phyloP scores from a whole-genome alignment of 495 filamentous ascomycete genomes.

The Penicillium robsamsonii region DNA sequence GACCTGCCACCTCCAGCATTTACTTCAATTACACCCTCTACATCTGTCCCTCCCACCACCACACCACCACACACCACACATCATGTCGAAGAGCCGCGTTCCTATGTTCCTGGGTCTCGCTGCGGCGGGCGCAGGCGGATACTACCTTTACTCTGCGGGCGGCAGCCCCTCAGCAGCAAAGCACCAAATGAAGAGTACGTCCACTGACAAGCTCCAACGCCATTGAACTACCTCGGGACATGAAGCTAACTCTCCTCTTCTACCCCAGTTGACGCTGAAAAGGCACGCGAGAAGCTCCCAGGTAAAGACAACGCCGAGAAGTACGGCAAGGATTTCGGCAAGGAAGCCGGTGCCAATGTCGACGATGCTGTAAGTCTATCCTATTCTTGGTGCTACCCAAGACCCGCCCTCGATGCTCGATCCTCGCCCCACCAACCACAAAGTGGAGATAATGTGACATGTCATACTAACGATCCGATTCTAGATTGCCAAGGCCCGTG shows the following conservation, averaged over 20 bases:
- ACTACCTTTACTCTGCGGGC: constrained; percentile 89
- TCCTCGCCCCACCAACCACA: constrained; percentile 3
- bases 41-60: constrained; percentile 3
- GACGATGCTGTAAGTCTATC: constrained; percentile 52
- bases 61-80: constrained; percentile 14
- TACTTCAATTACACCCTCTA: background rate
- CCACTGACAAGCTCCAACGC: background rate
- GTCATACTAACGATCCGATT: background rate
- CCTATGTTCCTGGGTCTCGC: constrained; percentile 59
- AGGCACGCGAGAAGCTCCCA: constrained; percentile 62
- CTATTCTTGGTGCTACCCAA: background rate
- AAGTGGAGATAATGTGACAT: constrained; percentile 9
- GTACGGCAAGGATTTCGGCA: constrained; percentile 47
- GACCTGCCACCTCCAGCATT: background rate
- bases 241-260: constrained; percentile 10
- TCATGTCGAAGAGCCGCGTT: constrained; percentile 51
- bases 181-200: constrained; percentile 76
- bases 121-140: constrained; percentile 68
- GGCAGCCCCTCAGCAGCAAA: constrained; percentile 77
- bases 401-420: too few species aligned
- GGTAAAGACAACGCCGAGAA: constrained; percentile 50
- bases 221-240: background rate
- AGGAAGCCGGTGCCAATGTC: constrained; percentile 52
- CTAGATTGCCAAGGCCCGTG: constrained; percentile 61
- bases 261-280: constrained; percentile 56